Base-by-base conservation (phyloP, 2,329 filamentous ascomycete species). In the Aureobasidium sp. region DNA sequence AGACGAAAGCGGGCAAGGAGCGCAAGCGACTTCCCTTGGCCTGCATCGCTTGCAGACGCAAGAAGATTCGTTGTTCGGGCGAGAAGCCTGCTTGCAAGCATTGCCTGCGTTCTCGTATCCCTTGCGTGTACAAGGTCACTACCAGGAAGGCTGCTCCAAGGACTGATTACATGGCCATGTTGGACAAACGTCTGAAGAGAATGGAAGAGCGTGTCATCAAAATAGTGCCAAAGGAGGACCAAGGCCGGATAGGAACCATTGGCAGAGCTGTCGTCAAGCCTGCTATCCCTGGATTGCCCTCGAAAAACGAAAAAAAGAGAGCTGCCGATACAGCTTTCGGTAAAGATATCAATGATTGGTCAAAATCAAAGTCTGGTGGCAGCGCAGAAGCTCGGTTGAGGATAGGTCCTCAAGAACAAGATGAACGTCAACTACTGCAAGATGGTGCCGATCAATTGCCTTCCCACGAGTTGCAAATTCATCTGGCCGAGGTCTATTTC, bases 141-240 rank as follows among this genome's bases (percentile, higher is more conserved):
- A 91, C 92, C 4, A 84, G 94, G 64, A 97, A 97, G 74, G 91
- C 93, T 1, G 91, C 92, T 3, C 94, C 94, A 2, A 84, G 94
- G 58, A 97, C 94, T 20, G 94, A 97, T 75, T 97, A 97, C 75
- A 97, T 97, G 94, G 91, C 92, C 45, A 97, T 97, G 91, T 78
- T 97, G 69, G 94, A 97, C 76, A 97, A 96, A 76, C 84, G 94
- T 59, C 75, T 97, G 67, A 97, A 96, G 79, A 83, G 93, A 62
- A 97, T 97, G 94, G 94, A 99, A 75, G 93, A 97, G 70, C 87
- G 93, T 62, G 94, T 97, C 65, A 95, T 97, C 77, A 96, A 96
- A 74, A 88, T 93, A 63, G 88, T 97, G 31, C 93, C 94, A 0
- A 96, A 93, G 71, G 84, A 90, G 45, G 91, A 95, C 66, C 83